Percentiles rank a stretch among this genome's conserved stretches.
phyloP scores from a whole-genome alignment of 306 rosid genomes.

The Glycine tomentella region DNA sequence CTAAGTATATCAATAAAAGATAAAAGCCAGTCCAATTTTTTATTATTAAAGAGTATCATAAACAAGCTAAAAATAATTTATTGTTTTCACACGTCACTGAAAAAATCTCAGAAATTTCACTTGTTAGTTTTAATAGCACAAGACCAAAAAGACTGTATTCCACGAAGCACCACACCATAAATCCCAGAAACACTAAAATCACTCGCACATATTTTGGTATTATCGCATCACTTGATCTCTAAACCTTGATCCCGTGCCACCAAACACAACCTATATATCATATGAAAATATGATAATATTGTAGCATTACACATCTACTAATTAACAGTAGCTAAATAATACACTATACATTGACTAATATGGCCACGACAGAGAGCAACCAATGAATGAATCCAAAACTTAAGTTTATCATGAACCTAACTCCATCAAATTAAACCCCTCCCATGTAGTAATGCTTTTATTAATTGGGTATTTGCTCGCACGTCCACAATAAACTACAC shows the following conservation, averaged over 20 bases:
- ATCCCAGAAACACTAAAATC: not conserved
- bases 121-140: not conserved
- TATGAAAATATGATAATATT: constrained; percentile 26
- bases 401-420: constrained; percentile 50
- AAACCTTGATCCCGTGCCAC: constrained; percentile 25
- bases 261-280: constrained; percentile 23
- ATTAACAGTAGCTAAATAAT: constrained; percentile 21
- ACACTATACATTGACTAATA: not conserved
- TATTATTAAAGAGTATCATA: not conserved
- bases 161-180: not conserved
- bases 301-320: not conserved
- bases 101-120: not conserved
- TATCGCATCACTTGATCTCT: not conserved
- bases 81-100: not conserved
- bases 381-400: constrained; percentile 31
- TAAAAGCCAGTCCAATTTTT: not conserved
- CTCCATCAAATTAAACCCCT: constrained; percentile 43
- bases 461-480: constrained; percentile 74
- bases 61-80: not conserved
- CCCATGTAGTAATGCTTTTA: constrained; percentile 36
- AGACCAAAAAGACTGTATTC: not conserved
- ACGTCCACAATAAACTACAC: constrained; percentile 84
- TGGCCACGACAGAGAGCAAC: not conserved
- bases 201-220: not conserved
- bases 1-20: not conserved